Evolutionary conservation across 2,329 filamentous ascomycete species (phyloP).

Genomic region (Xylariaceae sp.): DNA sequence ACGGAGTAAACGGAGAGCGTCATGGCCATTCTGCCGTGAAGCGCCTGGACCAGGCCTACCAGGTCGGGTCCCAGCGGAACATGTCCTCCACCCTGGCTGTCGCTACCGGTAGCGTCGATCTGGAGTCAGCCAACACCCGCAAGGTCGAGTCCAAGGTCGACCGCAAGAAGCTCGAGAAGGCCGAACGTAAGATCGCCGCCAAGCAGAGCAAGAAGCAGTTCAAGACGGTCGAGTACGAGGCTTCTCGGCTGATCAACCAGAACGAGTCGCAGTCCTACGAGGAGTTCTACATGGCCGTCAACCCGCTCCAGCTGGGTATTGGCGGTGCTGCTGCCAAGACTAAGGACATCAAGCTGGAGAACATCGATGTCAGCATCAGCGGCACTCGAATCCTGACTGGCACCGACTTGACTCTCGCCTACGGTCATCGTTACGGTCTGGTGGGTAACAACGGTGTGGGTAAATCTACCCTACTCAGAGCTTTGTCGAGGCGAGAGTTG

Average conservation of each 20-base stretch:
- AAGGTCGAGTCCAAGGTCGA: conserved; percentile 98
- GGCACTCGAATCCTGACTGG: conserved; percentile 86
- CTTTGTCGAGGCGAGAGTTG: conserved; percentile 86
- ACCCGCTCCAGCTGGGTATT: conserved; percentile 81
- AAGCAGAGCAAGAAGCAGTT: conserved; percentile 98
- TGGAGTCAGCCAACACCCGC: conserved; percentile 85
- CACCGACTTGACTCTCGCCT: conserved; percentile 82
- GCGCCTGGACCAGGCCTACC: conserved; percentile 88
- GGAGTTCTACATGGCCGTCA: conserved; percentile 99
- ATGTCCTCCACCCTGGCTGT: conserved; percentile 94
- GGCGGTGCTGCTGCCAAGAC: conserved; percentile 72
- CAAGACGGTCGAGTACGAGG: conserved; percentile 98
- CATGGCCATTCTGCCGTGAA: conserved; percentile 71
- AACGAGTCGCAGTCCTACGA: conserved; percentile 88
- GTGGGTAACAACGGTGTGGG: conserved; percentile 99
- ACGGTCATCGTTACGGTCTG: conserved; percentile 90
- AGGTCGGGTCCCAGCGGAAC: conserved; percentile 89
- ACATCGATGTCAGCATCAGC: conserved; percentile 88
- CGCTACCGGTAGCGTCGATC: conserved; percentile 75
- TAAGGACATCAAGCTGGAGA: conserved; percentile 98
- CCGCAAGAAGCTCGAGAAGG: conserved; percentile 98
- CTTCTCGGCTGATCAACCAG: conserved; percentile 80
- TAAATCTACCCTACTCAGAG: conserved; percentile 90
- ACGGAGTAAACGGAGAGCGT: conserved; percentile 66
- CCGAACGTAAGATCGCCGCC: conserved; percentile 91